These are phyloP conservation scores for Diplodia corticola DNA, from an alignment of 2,329 filamentous ascomycete genomes.

Conservation along the genomic window DNA sequence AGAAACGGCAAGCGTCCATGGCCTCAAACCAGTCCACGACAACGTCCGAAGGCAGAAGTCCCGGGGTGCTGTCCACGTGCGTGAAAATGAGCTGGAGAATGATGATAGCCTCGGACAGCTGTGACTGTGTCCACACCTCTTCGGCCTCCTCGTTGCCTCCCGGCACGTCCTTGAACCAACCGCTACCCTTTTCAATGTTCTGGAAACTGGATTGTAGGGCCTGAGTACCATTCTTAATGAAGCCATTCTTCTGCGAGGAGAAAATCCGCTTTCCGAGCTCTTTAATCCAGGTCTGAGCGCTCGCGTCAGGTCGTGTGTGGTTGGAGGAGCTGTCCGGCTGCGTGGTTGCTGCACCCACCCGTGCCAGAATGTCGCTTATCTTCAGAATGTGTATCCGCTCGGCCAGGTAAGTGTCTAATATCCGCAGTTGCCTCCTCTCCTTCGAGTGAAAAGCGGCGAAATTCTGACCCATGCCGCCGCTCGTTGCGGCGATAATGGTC, in stretches of 20 bases:
- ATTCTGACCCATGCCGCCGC: slow-evolving; percentile 25
- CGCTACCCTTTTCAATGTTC: slow-evolving; percentile 43
- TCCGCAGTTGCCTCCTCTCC: slow-evolving; percentile 63
- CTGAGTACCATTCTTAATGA: slow-evolving; percentile 52
- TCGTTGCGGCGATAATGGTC: slow-evolving; percentile 42
- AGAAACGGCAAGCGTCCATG: slow-evolving; percentile 57
- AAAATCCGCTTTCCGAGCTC: slow-evolving; percentile 35
- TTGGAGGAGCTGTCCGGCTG: slow-evolving; percentile 14
- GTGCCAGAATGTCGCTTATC: slow-evolving; percentile 39
- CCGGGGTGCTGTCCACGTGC: slow-evolving; percentile 58
- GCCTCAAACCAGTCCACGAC: slow-evolving; percentile 38
- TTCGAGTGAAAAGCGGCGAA: slow-evolving; percentile 57
- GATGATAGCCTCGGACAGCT: slow-evolving; percentile 71
- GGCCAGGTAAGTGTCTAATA: slow-evolving; percentile 69
- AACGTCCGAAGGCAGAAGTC: slow-evolving; percentile 34
- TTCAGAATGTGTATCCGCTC: slow-evolving; percentile 61
- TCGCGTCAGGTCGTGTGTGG: slow-evolving; percentile 33
- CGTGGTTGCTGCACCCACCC: slow-evolving; percentile 34
- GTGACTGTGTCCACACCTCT: slow-evolving; percentile 62
- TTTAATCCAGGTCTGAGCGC: slow-evolving; percentile 36
- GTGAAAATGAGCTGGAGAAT: slow-evolving; percentile 73
- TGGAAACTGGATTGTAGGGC: slow-evolving; percentile 52
- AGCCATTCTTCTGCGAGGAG: slow-evolving; percentile 42
- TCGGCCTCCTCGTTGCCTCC: slow-evolving; percentile 58
- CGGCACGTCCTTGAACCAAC: slow-evolving; percentile 49